Percentiles rank a stretch among this genome's conserved stretches.
These are phyloP conservation scores for Fusarium protoensiforme DNA, from an alignment of 2,329 filamentous ascomycete species.

Conservation along the genomic window DNA sequence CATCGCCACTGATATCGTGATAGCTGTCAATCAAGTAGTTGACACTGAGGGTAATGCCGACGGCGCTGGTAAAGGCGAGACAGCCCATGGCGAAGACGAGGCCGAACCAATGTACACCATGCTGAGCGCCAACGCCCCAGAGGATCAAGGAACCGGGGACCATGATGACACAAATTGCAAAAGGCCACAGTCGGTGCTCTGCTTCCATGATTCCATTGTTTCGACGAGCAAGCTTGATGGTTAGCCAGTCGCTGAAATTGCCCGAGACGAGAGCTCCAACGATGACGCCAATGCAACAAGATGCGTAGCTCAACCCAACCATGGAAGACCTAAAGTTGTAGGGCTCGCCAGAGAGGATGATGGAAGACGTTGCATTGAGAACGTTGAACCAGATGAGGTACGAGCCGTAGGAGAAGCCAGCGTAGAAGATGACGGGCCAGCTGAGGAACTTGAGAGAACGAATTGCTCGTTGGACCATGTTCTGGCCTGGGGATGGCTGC, in stretches of 20 bases:
- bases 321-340: constrained; percentile 54
- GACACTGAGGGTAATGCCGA: constrained; percentile 51
- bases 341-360: constrained; percentile 50
- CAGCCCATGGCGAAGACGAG: constrained; percentile 54
- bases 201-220: constrained; percentile 56
- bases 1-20: constrained; percentile 53
- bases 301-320: constrained; percentile 53
- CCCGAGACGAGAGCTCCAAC: constrained; percentile 47
- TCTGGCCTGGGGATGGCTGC: constrained; percentile 47
- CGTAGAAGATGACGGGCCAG: constrained; percentile 57
- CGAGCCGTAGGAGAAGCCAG: constrained; percentile 55
- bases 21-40: constrained; percentile 56
- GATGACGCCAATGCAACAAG: constrained; percentile 49
- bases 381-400: constrained; percentile 58
- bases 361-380: constrained; percentile 56
- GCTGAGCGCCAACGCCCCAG: constrained; percentile 50
- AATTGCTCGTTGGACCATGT: constrained; percentile 51
- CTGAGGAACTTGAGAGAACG: constrained; percentile 51
- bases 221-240: constrained; percentile 51
- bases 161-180: constrained; percentile 45
- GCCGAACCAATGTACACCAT: constrained; percentile 55
- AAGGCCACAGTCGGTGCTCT: constrained; percentile 56
- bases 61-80: constrained; percentile 47
- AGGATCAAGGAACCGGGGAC: constrained; percentile 45
- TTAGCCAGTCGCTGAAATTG: constrained; percentile 51